Evolutionary conservation across 1,284 basidiomycete species (phyloP).

Genomic region (Athelia sp.): DNA sequence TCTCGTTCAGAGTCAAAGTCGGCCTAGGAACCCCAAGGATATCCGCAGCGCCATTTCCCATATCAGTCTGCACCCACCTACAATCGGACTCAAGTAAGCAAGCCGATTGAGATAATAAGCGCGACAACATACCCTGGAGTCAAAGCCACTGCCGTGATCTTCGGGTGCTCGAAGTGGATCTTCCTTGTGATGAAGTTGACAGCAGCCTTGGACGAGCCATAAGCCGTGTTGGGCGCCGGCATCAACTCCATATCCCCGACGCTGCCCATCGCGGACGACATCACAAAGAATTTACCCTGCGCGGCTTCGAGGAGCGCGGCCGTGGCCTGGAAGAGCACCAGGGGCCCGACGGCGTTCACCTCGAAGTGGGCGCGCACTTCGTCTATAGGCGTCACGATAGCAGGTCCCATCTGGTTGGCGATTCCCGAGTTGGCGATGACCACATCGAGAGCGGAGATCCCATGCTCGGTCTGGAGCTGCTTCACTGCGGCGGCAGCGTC

Average conservation of each 20-base stretch:
- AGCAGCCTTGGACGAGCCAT: not conserved
- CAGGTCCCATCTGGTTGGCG: not conserved
- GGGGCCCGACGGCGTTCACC: not conserved
- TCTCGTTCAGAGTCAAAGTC: no score
- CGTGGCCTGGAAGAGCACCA: not conserved
- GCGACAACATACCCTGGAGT: no score
- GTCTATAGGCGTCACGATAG: not conserved
- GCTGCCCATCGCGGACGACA: not conserved
- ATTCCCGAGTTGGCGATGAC: not conserved
- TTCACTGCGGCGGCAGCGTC: no score
- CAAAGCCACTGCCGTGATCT: no score
- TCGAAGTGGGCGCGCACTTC: not conserved
- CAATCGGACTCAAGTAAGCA: no score
- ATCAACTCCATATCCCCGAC: not conserved
- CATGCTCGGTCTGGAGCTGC: no score
- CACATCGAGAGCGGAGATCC: no score
- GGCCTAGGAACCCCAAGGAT: no score
- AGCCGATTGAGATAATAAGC: no score
- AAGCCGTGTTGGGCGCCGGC: not conserved
- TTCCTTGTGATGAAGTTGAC: not conserved
- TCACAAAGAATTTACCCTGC: not conserved
- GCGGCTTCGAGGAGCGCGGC: not conserved
- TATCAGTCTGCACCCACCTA: no score
- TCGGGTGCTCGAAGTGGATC: not conserved
- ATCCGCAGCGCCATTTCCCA: no score